Evolutionary conservation across 768 basidiomycete genomes (phyloP), one percentile per base, ranked within the genome.

Genomic region (Lentinula raphanica): DNA sequence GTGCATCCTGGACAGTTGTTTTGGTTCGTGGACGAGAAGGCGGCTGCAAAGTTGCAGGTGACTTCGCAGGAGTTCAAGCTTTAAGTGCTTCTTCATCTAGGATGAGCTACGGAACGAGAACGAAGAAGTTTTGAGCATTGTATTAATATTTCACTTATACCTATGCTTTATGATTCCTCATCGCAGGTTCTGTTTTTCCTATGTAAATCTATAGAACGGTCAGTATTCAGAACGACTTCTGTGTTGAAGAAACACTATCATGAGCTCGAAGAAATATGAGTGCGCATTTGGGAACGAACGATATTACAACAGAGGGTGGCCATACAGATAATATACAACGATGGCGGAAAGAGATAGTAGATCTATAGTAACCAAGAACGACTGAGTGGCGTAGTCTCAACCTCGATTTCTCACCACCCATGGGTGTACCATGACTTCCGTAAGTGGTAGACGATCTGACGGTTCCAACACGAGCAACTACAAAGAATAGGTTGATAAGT

Each of bases 11-110:
- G 96, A 29, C 87, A 90, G 55, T 79, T 97, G 31, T 94, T 86
- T 71, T 98, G 94, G 95, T 98, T 98, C 72, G 86, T 90, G 35
- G 94, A 98, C 72, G 86, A 92, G 49, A 86, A 85, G 7, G 95
- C 97, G 2, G 79, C 86, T 8, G 72, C 72, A 44, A 83, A 86
- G 63, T 79, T 88, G 29, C 65, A 76, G 66, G 88, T 84, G 66
- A 71, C 79, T 12, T 79, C 73, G 70, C 80, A 82, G 3, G 62
- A 75, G 15, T 84, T 88, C 72, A 83, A 82, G 69, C 67, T 86
- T 39, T 58, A 11, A 55, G 27, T n/a, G n/a, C n/a, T n/a, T n/a
- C n/a, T n/a, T n/a, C n/a, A n/a, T n/a, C n/a, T n/a, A n/a, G n/a
- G 39, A 42, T 13, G n/a, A 15, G 44, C 17, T 17, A 19, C n/a